Conservation (phyloP, 2,329 filamentous ascomycete genomes). For the Fusarium napiforme region DNA sequence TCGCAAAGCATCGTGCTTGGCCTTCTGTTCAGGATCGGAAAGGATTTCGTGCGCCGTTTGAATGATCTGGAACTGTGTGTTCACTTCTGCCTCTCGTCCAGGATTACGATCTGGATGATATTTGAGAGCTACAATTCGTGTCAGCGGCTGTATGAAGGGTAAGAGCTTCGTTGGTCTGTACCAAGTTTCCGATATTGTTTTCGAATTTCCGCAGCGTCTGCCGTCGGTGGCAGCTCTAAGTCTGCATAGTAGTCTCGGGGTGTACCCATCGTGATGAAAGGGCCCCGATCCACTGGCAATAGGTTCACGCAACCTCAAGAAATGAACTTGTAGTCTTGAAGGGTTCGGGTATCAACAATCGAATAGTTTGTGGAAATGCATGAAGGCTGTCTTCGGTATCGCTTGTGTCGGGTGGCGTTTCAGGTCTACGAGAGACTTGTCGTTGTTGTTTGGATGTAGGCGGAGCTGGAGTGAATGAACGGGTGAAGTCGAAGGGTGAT, state of each 20-base stretch:
- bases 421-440: neutral
- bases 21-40: conserved; percentile 60
- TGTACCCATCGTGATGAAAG: conserved; percentile 48
- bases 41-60: conserved; percentile 85
- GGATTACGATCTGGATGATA: conserved; percentile 92
- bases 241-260: conserved; percentile 87
- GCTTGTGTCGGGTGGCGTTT: neutral
- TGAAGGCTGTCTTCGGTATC: neutral
- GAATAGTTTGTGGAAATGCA: conserved; percentile 1
- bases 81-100: conserved; percentile 81
- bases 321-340: neutral
- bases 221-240: conserved; percentile 75
- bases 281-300: conserved; percentile 14
- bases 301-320: conserved; percentile 1
- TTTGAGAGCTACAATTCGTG: conserved; percentile 71
- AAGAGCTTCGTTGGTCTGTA: conserved; percentile 51
- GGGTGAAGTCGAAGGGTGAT: conserved; percentile 19
- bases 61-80: conserved; percentile 85
- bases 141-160: conserved; percentile 37
- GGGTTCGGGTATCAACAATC: conserved; percentile 3
- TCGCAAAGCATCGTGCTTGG: conserved; percentile 64
- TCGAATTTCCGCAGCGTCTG: conserved; percentile 80
- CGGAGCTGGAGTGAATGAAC: conserved; percentile 29
- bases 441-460: conserved; percentile 9
- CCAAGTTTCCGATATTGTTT: conserved; percentile 88